Conservation (phyloP, 345 rosid species). For the Aquilaria sinensis region DNA sequence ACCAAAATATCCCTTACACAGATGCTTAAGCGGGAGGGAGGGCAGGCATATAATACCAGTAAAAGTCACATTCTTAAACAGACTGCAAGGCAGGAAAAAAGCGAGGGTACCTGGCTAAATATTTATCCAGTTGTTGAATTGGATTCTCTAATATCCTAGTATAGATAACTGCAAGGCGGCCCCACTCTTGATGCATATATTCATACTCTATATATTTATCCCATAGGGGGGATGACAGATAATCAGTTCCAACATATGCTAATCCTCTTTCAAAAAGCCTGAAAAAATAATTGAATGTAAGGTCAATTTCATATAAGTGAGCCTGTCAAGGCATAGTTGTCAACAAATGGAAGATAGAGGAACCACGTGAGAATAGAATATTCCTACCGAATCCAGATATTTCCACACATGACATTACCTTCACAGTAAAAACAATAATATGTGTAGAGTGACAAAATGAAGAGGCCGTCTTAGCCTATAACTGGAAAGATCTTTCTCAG, state of each 20-base stretch:
- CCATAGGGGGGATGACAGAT: conserved; percentile 77
- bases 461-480: conserved; percentile 89
- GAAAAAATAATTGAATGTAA: conserved; percentile 22
- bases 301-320: conserved; percentile 16
- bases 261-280: conserved; percentile 93
- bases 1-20: too few relatives aligned
- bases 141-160: conserved; percentile 84
- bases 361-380: conserved; percentile 43
- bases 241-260: conserved; percentile 89
- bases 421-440: conserved; percentile 77
- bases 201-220: conserved; percentile 94
- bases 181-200: conserved; percentile 87
- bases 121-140: conserved; percentile 76
- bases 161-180: conserved; percentile 68
- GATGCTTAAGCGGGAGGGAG: too few relatives aligned
- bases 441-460: conserved; percentile 77
- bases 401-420: conserved; percentile 92
- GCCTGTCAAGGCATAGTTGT: conserved; percentile 21
- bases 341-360: conserved; percentile 29
- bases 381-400: conserved; percentile 35
- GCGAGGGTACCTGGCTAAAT: conserved; percentile 49
- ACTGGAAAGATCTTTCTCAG: conserved; percentile 88
- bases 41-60: too few relatives aligned
- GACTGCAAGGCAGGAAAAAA: neutral
- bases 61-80: neutral